phyloP scores from a whole-genome alignment of 305 asterid genomes.

The Fraxinus sp. region DNA sequence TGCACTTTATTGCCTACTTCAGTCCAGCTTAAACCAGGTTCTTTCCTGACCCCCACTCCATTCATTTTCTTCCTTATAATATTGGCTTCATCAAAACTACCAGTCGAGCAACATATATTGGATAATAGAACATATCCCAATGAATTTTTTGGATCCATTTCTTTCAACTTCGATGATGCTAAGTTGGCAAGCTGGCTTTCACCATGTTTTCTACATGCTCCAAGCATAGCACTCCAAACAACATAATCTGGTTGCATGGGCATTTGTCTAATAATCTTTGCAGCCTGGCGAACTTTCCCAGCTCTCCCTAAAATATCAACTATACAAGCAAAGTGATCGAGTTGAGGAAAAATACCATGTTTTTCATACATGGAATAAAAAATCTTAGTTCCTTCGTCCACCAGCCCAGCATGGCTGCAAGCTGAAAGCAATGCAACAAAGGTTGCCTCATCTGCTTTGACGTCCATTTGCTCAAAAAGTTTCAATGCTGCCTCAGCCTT shows the following conservation, averaged over 20 bases:
- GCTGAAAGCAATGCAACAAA: conserved; percentile 77
- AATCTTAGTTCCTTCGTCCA: conserved; percentile 59
- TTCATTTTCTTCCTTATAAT: conserved; percentile 53
- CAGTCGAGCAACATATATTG: conserved; percentile 54
- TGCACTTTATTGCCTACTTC: conserved; percentile 53
- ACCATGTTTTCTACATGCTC: conserved; percentile 79
- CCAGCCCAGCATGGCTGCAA: conserved; percentile 91
- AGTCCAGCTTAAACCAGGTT: conserved; percentile 84
- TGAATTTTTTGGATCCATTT: conserved; percentile 70
- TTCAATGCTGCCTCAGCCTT: conserved; percentile 49
- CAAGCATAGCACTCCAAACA: conserved; percentile 81
- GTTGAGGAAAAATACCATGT: conserved; percentile 70
- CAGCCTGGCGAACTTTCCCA: conserved; percentile 61
- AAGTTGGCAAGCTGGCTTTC: conserved; percentile 52
- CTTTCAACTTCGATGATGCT: conserved; percentile 61
- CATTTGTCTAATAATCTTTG: conserved; percentile 53
- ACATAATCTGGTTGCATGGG: conserved; percentile 63
- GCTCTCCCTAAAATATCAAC: conserved; percentile 81
- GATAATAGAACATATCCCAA: conserved; percentile 70
- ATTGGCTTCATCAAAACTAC: conserved; percentile 54
- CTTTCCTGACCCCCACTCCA: conserved; percentile 54
- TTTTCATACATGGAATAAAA: conserved; percentile 50
- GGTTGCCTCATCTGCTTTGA: conserved; percentile 61
- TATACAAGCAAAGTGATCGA: conserved; percentile 83
- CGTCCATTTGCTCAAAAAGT: conserved; percentile 50